Conservation (phyloP, 148 eudicot genomes). For the Pouteria glomerata region DNA sequence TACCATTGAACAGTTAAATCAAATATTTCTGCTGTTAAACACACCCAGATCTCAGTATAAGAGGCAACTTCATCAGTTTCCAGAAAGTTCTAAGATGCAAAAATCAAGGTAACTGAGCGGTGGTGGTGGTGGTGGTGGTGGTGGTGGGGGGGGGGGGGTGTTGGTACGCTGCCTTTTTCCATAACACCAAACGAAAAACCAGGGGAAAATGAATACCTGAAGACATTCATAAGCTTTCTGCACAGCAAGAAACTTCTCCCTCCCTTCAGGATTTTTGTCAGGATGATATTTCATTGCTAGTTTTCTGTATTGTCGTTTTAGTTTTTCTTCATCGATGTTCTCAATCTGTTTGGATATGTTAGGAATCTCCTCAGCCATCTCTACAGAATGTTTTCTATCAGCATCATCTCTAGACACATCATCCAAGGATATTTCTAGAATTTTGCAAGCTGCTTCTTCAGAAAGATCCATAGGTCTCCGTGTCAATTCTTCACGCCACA, state of each 20-base stretch:
- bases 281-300: constrained; percentile 98
- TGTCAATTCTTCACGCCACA: constrained; percentile 99
- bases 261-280: constrained; percentile 98
- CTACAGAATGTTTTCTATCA: constrained; percentile 29
- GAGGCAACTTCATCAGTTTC: constrained; percentile 4
- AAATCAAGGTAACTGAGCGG: not conserved
- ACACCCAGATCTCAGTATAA: constrained; percentile 3
- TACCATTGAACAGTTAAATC: not conserved
- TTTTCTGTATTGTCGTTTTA: constrained; percentile 92
- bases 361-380: constrained; percentile 51
- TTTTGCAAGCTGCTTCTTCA: constrained; percentile 97
- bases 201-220: constrained; percentile 73
- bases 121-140: too few relatives aligned
- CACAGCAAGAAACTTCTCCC: constrained; percentile 96
- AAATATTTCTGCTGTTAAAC: not conserved
- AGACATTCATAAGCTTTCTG: constrained; percentile 99
- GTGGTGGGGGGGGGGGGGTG: too few relatives aligned
- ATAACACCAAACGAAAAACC: not conserved
- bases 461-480: constrained; percentile 99
- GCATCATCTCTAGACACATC: constrained; percentile 74
- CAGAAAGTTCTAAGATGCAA: not conserved
- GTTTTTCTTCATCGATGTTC: constrained; percentile 96
- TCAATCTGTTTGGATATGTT: constrained; percentile 73
- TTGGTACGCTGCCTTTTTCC: constrained; percentile 4
- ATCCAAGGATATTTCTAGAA: constrained; percentile 80